These are phyloP conservation scores for Calocybe cyanea DNA, from an alignment of 768 basidiomycete species.

Conservation along the genomic window DNA sequence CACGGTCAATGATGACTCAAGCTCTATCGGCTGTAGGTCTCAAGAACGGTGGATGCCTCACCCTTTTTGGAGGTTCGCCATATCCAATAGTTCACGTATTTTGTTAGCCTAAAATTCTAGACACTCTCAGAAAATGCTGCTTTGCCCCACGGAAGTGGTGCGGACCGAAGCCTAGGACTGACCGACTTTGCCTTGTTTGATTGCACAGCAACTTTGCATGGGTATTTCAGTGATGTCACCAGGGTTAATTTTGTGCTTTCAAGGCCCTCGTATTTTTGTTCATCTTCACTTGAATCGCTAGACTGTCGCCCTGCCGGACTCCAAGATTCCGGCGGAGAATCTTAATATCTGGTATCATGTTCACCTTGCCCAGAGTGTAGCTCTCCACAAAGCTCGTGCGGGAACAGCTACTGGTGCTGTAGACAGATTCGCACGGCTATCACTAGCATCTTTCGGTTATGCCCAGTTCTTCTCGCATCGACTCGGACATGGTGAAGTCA, in stretches of 20 bases:
- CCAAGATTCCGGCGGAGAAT: slow-evolving; percentile 51
- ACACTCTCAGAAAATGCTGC: slow-evolving; percentile 69
- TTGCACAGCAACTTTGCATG: slow-evolving; percentile 64
- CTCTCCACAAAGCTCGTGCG: slow-evolving; percentile 41
- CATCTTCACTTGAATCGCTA: slow-evolving; percentile 15
- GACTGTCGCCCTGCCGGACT: slow-evolving; percentile 66
- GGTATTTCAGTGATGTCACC: slow-evolving; percentile 77
- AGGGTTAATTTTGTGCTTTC: slow-evolving; percentile 41
- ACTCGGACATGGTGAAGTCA: slow-evolving; percentile 64
- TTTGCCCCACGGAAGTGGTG: slow-evolving; percentile 78
- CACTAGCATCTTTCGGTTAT: slow-evolving; percentile 40
- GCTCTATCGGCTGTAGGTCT: slow-evolving; percentile 61
- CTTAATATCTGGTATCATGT: slow-evolving; percentile 62
- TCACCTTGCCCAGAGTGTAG: slow-evolving; percentile 56
- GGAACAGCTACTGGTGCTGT: slow-evolving; percentile 51
- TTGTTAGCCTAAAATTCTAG: slow-evolving; percentile 1
- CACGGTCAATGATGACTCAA: slow-evolving; percentile 48
- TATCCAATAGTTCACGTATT: slow-evolving; percentile 1
- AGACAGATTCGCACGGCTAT: slow-evolving; percentile 57
- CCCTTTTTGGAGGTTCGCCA: slow-evolving; percentile 73
- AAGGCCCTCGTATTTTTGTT: slow-evolving; percentile 2
- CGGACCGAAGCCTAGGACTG: slow-evolving; percentile 52
- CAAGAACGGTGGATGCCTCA: slow-evolving; percentile 52
- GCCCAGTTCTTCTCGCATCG: slow-evolving; percentile 74
- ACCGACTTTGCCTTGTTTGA: slow-evolving; percentile 76